Base-by-base conservation (phyloP, 1,139 yeast genomes). In the Candida frijolesensis region DNA sequence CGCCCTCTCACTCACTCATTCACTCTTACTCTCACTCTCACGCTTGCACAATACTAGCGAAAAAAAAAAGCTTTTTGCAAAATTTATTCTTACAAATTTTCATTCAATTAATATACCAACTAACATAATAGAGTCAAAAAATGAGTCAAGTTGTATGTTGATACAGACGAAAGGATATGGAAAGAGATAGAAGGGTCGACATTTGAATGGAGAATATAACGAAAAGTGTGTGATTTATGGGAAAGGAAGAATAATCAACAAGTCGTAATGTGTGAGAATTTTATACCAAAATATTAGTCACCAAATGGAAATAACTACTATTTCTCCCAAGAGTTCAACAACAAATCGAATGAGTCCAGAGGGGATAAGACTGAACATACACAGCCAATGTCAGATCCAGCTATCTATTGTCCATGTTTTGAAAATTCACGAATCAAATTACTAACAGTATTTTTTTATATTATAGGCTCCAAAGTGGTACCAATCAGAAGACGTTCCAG, bases 401-500 rank as follows among this genome's bases (percentile, higher is more conserved):
- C 43, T 41, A 27, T 30, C 35, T 10, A 27, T 14, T 7, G 11
- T 38, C 16, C 27, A 38, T 38, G 11, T 11, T 38, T 22, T 37
- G 27, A 19, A 19, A 18, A 9, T 37, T 38, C 6, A 25, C 22
- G 11, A 34, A 34, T 4, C n/a, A 34, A 14, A 46, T 58, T 72
- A 74, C 79, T 74, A 74, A 76, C 79, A 33, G 12, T 19, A 19
- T 19, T 33, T 34, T 22, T 35, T 5, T 48, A 54, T 15, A 42
- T 34, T 39, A 49, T 70, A 84, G 87, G 92, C 92, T 76, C 94
- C 92, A 80, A 90, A 90, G 88, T 86, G 91, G 91, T 90, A 90
- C 86, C 90, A 90, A 78, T 85, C 97, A 74, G 94, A 89, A 84
- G 95, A 89, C 82, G 89, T 84, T 70, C 84, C 92, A 74, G 90